A percentile compares a stretch with the other conserved stretches of the same genome.
These are phyloP conservation scores for Saturnispora bothae DNA, from an alignment of 805 yeast species.

Conservation along the genomic window DNA sequence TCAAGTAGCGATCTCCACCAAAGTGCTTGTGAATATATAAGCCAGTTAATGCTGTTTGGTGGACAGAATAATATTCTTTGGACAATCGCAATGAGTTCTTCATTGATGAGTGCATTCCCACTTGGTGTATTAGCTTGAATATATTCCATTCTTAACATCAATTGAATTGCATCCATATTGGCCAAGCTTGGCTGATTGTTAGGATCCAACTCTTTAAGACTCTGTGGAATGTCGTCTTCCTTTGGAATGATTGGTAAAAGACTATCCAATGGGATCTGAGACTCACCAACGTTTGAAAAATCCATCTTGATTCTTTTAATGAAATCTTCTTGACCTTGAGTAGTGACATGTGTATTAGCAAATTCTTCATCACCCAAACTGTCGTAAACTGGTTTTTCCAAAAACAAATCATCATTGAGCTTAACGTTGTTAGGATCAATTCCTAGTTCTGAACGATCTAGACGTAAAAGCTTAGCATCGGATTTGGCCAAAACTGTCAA, in stretches of 20 bases:
- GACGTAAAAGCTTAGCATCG: slow-evolving; percentile 19
- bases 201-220: slow-evolving; percentile 53
- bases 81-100: slow-evolving; percentile 71
- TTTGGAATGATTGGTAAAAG: slow-evolving; percentile 54
- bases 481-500: slow-evolving; percentile 67
- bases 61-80: slow-evolving; percentile 56
- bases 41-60: slow-evolving; percentile 50
- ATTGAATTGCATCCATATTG: slow-evolving; percentile 62
- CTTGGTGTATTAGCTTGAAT: slow-evolving; percentile 63
- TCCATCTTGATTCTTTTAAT: slow-evolving; percentile 35
- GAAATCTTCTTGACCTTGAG: slow-evolving; percentile 17
- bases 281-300: slow-evolving; percentile 13
- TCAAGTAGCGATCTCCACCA: slow-evolving; percentile 89
- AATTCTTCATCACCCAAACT: slow-evolving; percentile 40
- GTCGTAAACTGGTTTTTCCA: slow-evolving; percentile 68
- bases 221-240: slow-evolving; percentile 52
- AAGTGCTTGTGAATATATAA: slow-evolving; percentile 66
- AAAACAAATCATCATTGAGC: slow-evolving; percentile 63
- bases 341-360: slow-evolving; percentile 15
- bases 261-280: slow-evolving; percentile 5
- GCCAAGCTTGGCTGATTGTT: slow-evolving; percentile 69
- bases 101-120: slow-evolving; percentile 60
- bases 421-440: slow-evolving; percentile 45
- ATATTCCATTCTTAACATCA: slow-evolving; percentile 56
- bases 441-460: slow-evolving; percentile 11